These are phyloP conservation scores for Trypanosoma lewisi DNA, from an alignment of 208 protist species.

Conservation along the genomic window DNA sequence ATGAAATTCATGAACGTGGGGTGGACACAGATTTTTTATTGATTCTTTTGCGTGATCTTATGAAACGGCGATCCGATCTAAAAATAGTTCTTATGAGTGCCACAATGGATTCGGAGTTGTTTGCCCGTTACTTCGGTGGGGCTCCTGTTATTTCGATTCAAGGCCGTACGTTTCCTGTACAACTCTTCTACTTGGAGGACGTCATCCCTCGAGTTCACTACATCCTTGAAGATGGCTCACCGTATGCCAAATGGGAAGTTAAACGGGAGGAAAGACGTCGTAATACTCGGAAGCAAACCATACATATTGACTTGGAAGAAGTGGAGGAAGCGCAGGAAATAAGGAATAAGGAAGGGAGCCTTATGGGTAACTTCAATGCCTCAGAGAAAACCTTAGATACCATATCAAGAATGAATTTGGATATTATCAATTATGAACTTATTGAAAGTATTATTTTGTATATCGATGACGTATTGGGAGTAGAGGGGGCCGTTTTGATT, in stretches of 20 bases:
- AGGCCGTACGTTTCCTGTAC: slow-evolving; percentile 94
- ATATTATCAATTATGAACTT: slow-evolving; percentile 94
- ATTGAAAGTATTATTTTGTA: slow-evolving; percentile 89
- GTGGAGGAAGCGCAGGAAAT: slow-evolving; percentile 56
- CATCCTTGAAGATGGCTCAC: slow-evolving; percentile 76
- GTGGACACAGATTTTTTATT: slow-evolving; percentile 96
- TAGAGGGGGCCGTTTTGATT: slow-evolving; percentile 91
- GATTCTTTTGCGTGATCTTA: slow-evolving; percentile 88
- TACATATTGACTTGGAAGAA: slow-evolving; percentile 62
- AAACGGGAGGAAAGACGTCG: slow-evolving; percentile 45
- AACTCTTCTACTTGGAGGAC: slow-evolving; percentile 93
- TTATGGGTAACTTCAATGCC: slow-evolving; percentile 41
- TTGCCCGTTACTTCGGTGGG: slow-evolving; percentile 90
- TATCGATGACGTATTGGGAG: slow-evolving; percentile 64
- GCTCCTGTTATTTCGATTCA: slow-evolving; percentile 88
- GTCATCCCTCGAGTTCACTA: slow-evolving; percentile 86
- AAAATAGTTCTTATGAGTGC: slow-evolving; percentile 95
- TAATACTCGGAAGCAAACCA: slow-evolving; percentile 70
- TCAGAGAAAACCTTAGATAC: slow-evolving; percentile 62
- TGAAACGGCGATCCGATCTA: slow-evolving; percentile 62
- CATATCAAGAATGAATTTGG: slow-evolving; percentile 82
- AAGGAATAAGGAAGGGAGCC: slow-evolving; percentile 36
- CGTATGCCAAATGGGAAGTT: slow-evolving; percentile 53
- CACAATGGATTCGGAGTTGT: slow-evolving; percentile 94
- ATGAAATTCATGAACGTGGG: slow-evolving; percentile 96